phyloP scores from a whole-genome alignment of 257 asterid genomes.

The Parsonsia alboflavescens region DNA sequence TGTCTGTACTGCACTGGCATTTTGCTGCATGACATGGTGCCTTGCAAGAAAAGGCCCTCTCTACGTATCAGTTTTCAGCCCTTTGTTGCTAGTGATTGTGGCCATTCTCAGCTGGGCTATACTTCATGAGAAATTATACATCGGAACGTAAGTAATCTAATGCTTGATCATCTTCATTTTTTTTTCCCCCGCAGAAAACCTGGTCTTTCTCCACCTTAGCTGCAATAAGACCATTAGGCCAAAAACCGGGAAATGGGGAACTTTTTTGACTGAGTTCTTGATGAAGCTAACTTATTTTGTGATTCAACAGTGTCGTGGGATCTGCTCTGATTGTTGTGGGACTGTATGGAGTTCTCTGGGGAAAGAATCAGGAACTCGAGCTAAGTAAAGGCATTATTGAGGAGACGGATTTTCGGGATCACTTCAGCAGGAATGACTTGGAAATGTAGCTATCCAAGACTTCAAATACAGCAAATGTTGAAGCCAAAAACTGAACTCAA shows the following conservation, averaged over 20 bases:
- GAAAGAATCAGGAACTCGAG: conserved; percentile 52
- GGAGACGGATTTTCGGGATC: conserved; percentile 13
- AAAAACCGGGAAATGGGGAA: background rate
- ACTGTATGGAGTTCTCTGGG: conserved; percentile 77
- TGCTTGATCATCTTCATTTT: background rate
- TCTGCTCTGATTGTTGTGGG: conserved; percentile 64
- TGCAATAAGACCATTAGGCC: background rate
- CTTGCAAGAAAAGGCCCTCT: conserved; percentile 74
- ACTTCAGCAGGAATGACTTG: conserved; percentile 8
- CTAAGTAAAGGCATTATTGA: conserved; percentile 4
- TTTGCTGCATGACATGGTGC: conserved; percentile 76
- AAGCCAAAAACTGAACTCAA: background rate
- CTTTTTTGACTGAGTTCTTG: background rate
- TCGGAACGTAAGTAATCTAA: conserved; percentile 14
- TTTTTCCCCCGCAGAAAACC: background rate
- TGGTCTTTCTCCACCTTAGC: background rate
- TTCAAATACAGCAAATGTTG: background rate
- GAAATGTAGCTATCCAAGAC: conserved; percentile 7
- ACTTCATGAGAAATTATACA: conserved; percentile 47
- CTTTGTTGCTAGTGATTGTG: conserved; percentile 72
- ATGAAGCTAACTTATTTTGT: too few species aligned
- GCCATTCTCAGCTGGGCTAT: conserved; percentile 85
- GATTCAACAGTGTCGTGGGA: conserved; percentile 33
- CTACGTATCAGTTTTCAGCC: conserved; percentile 82
- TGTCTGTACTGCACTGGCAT: conserved; percentile 68